phyloP scores from a whole-genome alignment of 805 yeast genomes.

The Candida boleticola region DNA sequence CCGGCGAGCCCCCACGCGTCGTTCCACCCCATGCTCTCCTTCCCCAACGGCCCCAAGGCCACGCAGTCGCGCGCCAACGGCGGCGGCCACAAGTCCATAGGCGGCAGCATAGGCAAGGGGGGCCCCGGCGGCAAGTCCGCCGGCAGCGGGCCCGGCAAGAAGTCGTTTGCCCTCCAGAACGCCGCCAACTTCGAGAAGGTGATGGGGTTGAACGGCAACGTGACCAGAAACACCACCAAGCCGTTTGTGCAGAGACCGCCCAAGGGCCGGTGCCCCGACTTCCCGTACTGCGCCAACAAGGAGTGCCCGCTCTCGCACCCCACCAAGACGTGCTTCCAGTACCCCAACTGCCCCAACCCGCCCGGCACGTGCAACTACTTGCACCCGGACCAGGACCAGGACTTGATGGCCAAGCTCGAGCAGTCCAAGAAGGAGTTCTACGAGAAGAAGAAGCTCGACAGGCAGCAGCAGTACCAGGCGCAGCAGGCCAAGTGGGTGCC shows the following conservation, averaged over 20 bases:
- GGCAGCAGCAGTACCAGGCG: slow-evolving; percentile 31
- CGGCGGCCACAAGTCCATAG: neutral
- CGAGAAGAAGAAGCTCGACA: slow-evolving; percentile 37
- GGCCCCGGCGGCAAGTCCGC: neutral
- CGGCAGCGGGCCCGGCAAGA: slow-evolving; percentile 6
- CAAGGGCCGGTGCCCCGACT: slow-evolving; percentile 64
- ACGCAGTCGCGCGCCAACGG: neutral
- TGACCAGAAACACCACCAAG: slow-evolving; percentile 18
- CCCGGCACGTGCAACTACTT: slow-evolving; percentile 80
- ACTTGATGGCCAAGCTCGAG: slow-evolving; percentile 64
- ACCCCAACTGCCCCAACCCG: slow-evolving; percentile 74
- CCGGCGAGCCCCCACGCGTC: slow-evolving; percentile 3
- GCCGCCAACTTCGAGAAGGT: slow-evolving; percentile 42
- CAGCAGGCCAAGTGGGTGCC: slow-evolving; percentile 35
- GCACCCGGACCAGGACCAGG: slow-evolving; percentile 85
- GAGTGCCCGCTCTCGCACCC: slow-evolving; percentile 82
- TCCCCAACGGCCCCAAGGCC: slow-evolving; percentile 4
- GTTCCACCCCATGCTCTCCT: slow-evolving; percentile 5
- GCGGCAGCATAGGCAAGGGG: slow-evolving; percentile 2
- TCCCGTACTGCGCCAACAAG: slow-evolving; percentile 68
- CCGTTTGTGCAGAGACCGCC: slow-evolving; percentile 45
- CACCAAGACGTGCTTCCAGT: slow-evolving; percentile 67
- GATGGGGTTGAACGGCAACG: slow-evolving; percentile 29
- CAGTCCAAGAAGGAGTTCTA: slow-evolving; percentile 53
- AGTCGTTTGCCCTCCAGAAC: slow-evolving; percentile 20